Conservation (phyloP, 768 basidiomycete genomes). For the Leccinum truebloodii region DNA sequence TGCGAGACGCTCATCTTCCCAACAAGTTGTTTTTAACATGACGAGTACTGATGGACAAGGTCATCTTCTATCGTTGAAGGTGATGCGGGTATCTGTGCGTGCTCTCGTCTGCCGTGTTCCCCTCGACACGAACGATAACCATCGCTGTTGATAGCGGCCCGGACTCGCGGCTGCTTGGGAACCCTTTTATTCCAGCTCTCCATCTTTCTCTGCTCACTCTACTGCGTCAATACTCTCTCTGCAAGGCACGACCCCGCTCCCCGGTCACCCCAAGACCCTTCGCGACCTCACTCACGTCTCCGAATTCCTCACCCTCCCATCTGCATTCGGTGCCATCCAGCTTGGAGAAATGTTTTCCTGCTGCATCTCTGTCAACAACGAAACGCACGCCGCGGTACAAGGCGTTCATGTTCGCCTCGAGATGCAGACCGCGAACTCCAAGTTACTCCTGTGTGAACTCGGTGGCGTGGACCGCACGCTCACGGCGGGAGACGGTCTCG, state of each 20-base stretch:
- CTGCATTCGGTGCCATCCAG: constrained; percentile 84
- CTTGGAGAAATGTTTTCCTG: constrained; percentile 88
- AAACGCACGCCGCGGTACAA: constrained; percentile 61
- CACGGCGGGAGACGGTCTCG: constrained; percentile 57
- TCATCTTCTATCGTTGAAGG: constrained; percentile 77
- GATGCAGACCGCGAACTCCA: constrained; percentile 79
- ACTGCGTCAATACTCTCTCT: constrained; percentile 76
- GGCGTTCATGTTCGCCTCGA: constrained; percentile 72
- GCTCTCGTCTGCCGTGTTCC: constrained; percentile 1
- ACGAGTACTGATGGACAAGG: constrained; percentile 50
- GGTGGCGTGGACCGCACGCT: constrained; percentile 56
- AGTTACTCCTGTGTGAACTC: constrained; percentile 61
- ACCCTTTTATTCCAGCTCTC: constrained; percentile 83
- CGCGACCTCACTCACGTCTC: constrained; percentile 79
- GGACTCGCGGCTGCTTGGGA: constrained; percentile 77
- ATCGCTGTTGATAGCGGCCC: constrained; percentile 54
- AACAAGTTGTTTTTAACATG: neutral
- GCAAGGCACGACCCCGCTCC: constrained; percentile 68
- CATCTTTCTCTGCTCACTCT: constrained; percentile 80
- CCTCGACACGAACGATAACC: constrained; percentile 4
- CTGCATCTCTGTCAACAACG: constrained; percentile 81
- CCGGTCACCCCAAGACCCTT: constrained; percentile 79
- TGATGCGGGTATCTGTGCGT: constrained; percentile 87
- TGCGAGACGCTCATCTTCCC: neutral
- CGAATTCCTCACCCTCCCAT: constrained; percentile 77